These are phyloP conservation scores for Myriosclerotinia scirpicola DNA, from an alignment of 2,329 filamentous ascomycete species.

Conservation along the genomic window DNA sequence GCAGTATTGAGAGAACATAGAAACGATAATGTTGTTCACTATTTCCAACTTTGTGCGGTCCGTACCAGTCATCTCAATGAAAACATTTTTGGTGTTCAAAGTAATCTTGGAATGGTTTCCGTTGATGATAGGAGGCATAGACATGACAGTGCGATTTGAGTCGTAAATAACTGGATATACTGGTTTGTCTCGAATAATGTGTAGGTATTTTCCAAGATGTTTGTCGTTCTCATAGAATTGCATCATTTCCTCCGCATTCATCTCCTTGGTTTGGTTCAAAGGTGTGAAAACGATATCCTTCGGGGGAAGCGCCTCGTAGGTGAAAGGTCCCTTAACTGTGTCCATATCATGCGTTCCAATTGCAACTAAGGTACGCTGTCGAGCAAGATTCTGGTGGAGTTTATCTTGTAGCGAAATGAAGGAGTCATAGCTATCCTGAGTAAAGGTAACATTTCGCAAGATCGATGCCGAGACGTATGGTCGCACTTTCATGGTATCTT, in stretches of 20 bases:
- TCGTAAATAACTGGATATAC: slow-evolving; percentile 97
- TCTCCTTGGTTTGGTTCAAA: slow-evolving; percentile 85
- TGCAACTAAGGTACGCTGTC: slow-evolving; percentile 89
- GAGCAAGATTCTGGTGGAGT: slow-evolving; percentile 91
- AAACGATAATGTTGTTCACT: slow-evolving; percentile 90
- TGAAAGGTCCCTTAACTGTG: slow-evolving; percentile 90
- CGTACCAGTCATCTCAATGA: slow-evolving; percentile 95
- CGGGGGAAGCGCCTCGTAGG: slow-evolving; percentile 90
- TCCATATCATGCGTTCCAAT: slow-evolving; percentile 97
- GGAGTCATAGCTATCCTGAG: slow-evolving; percentile 86
- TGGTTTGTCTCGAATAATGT: slow-evolving; percentile 90
- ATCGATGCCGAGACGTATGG: slow-evolving; percentile 89
- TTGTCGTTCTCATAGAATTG: slow-evolving; percentile 92
- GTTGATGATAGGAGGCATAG: slow-evolving; percentile 96
- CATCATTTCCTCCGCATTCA: slow-evolving; percentile 90
- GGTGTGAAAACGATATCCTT: slow-evolving; percentile 88
- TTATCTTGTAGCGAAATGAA: slow-evolving; percentile 99
- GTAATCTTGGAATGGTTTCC: slow-evolving; percentile 96
- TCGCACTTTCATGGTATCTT: slow-evolving; percentile 74
- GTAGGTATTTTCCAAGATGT: slow-evolving; percentile 84
- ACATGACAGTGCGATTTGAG: slow-evolving; percentile 81
- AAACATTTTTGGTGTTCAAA: slow-evolving; percentile 84
- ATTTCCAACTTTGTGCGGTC: slow-evolving; percentile 96
- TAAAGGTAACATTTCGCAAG: slow-evolving; percentile 87
- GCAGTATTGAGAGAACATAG: slow-evolving; percentile 96